phyloP scores from a whole-genome alignment of 805 yeast genomes.

The Dipodascus albidus region DNA sequence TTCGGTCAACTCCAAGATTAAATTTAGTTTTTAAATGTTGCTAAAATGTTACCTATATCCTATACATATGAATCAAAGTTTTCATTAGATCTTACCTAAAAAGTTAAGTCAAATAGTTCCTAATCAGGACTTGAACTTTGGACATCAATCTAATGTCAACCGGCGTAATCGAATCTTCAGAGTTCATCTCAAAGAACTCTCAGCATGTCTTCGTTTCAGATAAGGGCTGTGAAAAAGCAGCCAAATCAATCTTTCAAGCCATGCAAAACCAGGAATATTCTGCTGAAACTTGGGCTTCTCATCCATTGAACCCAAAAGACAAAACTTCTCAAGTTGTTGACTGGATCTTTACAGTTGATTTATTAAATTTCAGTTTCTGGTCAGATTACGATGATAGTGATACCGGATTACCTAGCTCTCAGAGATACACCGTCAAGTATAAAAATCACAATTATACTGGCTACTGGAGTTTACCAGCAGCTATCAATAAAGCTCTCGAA shows the following conservation, averaged over 20 bases:
- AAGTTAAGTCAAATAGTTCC: too few species aligned
- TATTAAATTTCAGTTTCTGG: constrained; percentile 35
- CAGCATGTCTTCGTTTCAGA: constrained; percentile 22
- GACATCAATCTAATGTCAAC: not conserved
- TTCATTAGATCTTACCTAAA: too few species aligned
- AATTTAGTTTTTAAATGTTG: too few species aligned
- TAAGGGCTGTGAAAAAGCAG: constrained; percentile 22
- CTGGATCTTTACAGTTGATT: constrained; percentile 33
- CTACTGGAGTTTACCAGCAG: constrained; percentile 35
- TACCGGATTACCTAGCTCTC: constrained; percentile 20
- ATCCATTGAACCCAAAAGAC: constrained; percentile 24
- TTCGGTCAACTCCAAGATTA: too few species aligned
- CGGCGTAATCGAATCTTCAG: constrained; percentile 18
- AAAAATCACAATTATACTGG: constrained; percentile 29
- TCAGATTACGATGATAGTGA: constrained; percentile 25
- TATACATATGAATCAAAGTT: too few species aligned
- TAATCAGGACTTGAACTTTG: not conserved
- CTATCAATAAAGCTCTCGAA: constrained; percentile 31
- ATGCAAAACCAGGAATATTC: constrained; percentile 24
- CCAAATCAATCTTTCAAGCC: constrained; percentile 16
- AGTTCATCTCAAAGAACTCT: constrained; percentile 20
- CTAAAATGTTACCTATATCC: too few species aligned
- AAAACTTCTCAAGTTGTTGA: constrained; percentile 15
- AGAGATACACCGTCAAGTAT: constrained; percentile 26
- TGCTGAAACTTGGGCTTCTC: constrained; percentile 28